Evolutionary conservation across 495 filamentous ascomycete genomes (phyloP).

Genomic region (Chaetomidium leptoderma): DNA sequence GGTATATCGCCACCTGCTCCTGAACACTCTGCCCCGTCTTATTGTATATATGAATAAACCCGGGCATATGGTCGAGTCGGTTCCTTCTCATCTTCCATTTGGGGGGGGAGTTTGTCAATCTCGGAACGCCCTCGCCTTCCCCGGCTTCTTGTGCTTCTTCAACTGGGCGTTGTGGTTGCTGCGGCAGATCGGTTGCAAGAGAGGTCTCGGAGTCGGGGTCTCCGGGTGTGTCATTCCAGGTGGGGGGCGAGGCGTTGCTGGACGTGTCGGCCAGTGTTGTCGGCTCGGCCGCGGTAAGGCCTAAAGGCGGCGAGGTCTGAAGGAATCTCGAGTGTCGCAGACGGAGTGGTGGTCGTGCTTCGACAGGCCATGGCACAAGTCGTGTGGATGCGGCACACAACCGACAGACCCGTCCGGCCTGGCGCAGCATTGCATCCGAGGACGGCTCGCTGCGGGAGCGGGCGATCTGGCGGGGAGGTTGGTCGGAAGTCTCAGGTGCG

Average conservation of each 20-base stretch:
- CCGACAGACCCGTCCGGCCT: slow-evolving; percentile 19
- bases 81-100: too few relatives aligned
- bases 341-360: not conserved
- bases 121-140: too few relatives aligned
- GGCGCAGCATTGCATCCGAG: slow-evolving; percentile 17
- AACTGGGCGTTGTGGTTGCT: too few relatives aligned
- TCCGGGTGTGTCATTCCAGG: too few relatives aligned
- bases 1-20: not conserved
- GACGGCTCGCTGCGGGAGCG: not conserved
- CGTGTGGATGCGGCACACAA: slow-evolving; percentile 16
- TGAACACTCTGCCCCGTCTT: too few relatives aligned
- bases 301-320: not conserved
- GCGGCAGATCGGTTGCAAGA: too few relatives aligned
- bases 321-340: not conserved
- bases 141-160: too few relatives aligned
- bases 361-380: slow-evolving; percentile 8
- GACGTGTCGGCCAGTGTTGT: not conserved
- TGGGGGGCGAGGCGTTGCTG: not conserved
- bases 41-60: not conserved
- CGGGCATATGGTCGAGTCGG: not conserved
- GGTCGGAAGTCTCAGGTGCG: not conserved
- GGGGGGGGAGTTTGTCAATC: too few relatives aligned
- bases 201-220: not conserved
- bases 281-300: not conserved
- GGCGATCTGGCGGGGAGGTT: not conserved